Base-by-base conservation (phyloP, 768 basidiomycete genomes). In the Daedaleopsis sinensis region DNA sequence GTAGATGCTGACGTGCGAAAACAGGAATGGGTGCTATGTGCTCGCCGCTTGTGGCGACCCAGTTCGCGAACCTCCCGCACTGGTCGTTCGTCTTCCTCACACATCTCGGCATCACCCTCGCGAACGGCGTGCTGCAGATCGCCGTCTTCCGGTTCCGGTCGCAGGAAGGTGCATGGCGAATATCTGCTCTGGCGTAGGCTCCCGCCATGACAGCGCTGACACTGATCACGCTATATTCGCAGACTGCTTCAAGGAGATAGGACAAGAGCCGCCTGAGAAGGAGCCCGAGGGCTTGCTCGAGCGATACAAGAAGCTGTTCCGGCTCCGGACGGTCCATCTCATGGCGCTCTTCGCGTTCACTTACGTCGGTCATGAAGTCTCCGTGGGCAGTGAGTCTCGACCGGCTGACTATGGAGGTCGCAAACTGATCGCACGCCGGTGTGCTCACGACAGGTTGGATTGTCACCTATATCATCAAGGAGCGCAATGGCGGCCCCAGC, bases 41-140 rank as follows among this genome's bases (percentile, higher is more conserved):
- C 18, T 72, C 82, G 0, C 84, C 84, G 12, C 73, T 85, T 12
- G 78, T 82, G 1, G 77, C 84, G 1, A 85, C 84, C 5, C 80
- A 81, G 58, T 84, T 85, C 63, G 71, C 82, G 11, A 24, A 23
- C 18, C n/a, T 55, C 7, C 52, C 23, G 9, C 72, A 73, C 27
- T 81, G 80, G 80, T 75, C 73, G 16, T 77, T 74, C 56, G 77
- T 82, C 62, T 84, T 77, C 64, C 67, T 80, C 11, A 72, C 75
- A 27, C 76, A 74, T 18, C 57, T 70, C n/a, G 70, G 69, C 1
- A 53, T 73, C 21, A 57, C 67, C 13, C 11, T 66, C 18, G 27
- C 63, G n/a, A 71, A 70, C 57, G 54, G 53, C 19, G 53, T 60
- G 12, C 6, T 63, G 6, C 55, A 71, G 16, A 48, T 57, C 5